Conservation (phyloP, 106 monocot species). For the Triglochin maritima region DNA sequence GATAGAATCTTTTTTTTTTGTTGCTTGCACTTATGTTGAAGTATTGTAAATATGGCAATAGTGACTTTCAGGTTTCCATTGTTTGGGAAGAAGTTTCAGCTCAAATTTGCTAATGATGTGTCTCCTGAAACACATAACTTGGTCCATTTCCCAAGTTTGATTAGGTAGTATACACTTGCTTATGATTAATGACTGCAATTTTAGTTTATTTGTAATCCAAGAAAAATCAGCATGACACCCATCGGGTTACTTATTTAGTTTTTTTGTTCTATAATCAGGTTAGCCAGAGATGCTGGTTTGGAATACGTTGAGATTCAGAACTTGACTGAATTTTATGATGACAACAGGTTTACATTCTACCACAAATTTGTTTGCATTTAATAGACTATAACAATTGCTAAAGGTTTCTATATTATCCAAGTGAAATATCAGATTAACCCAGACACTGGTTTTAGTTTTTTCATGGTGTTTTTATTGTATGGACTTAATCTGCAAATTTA, state of each 20-base stretch:
- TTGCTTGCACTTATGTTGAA: neutral
- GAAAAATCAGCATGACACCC: too few relatives aligned
- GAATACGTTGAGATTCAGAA: constrained; percentile 96
- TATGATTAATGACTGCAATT: neutral
- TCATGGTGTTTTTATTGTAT: neutral
- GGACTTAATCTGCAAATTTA: neutral
- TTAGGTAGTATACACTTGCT: constrained; percentile 36
- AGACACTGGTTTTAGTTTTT: neutral
- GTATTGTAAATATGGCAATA: neutral
- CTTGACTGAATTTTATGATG: constrained; percentile 95
- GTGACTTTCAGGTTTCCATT: constrained; percentile 63
- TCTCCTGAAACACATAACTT: constrained; percentile 62
- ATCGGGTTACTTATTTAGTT: too few relatives aligned
- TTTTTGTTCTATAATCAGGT: constrained; percentile 30
- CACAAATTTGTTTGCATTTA: neutral
- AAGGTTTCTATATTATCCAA: too few relatives aligned
- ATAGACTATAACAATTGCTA: too few relatives aligned
- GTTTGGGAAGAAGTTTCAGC: constrained; percentile 91
- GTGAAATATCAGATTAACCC: too few relatives aligned
- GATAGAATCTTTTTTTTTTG: neutral
- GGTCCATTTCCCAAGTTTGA: constrained; percentile 94
- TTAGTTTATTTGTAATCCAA: neutral
- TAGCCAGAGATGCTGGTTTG: constrained; percentile 89
- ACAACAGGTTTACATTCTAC: constrained; percentile 51
- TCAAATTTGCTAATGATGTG: constrained; percentile 72